Conservation (phyloP, 2,329 filamentous ascomycete genomes). For the Daldinia sp. region DNA sequence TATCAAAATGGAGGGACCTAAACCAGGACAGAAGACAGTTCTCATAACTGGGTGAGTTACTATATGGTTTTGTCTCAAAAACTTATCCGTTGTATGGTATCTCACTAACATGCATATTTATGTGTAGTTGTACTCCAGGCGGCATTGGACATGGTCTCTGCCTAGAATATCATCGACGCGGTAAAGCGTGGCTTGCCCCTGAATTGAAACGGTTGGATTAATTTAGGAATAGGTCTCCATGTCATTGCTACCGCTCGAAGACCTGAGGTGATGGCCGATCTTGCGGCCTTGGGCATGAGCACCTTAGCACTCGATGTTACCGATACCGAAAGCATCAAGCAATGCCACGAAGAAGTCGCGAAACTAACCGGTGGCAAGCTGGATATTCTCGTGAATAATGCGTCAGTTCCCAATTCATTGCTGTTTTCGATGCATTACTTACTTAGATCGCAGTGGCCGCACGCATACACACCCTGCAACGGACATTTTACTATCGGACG, state of each 20-base stretch:
- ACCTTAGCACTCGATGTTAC: conserved; percentile 67
- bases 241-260: conserved; percentile 70
- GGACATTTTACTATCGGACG: conserved; percentile 65
- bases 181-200: conserved; percentile 48
- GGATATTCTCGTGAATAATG: conserved; percentile 71
- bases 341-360: conserved; percentile 60
- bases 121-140: conserved; percentile 67
- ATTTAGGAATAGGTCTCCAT: conserved; percentile 57
- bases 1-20: conserved; percentile 29
- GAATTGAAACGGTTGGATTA: not conserved
- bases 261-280: conserved; percentile 59
- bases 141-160: conserved; percentile 69
- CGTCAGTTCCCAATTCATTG: conserved; percentile 54
- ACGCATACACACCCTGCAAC: conserved; percentile 65
- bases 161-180: conserved; percentile 64
- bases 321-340: conserved; percentile 61
- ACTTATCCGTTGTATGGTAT: not conserved
- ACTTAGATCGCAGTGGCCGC: conserved; percentile 57
- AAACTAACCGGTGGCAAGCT: conserved; percentile 64
- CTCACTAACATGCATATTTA: conserved; percentile 11
- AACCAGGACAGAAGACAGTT: conserved; percentile 39
- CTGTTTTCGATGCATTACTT: conserved; percentile 11
- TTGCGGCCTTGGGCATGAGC: conserved; percentile 62
- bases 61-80: not conserved
- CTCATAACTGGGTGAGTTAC: conserved; percentile 37